Conservation (phyloP, 345 rosid genomes). For the Eucalyptus victrix region DNA sequence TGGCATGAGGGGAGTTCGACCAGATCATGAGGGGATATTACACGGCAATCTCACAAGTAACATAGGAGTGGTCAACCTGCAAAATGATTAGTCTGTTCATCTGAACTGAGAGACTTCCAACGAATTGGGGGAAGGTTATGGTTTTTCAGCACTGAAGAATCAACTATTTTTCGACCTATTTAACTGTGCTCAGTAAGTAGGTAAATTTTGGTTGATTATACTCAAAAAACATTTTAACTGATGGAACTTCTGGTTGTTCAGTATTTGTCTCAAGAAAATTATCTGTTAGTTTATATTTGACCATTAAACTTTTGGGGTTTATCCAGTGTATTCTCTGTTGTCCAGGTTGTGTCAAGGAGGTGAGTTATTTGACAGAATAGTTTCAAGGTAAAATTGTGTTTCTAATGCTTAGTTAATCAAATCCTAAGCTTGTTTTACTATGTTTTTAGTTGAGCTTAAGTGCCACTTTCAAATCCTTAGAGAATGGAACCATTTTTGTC, state of each 20-base stretch:
- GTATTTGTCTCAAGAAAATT: not conserved
- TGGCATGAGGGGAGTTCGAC: not conserved
- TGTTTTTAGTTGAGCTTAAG: not conserved
- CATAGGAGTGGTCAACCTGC: not conserved
- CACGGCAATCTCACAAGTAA: not conserved
- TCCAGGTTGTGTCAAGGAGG: constrained; percentile 85
- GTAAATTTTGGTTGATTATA: not conserved
- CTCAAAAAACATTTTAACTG: rapidly evolving
- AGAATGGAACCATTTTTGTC: not conserved
- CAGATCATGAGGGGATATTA: not conserved
- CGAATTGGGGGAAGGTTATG: not conserved
- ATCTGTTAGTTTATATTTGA: too few relatives aligned
- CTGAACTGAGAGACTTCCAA: not conserved
- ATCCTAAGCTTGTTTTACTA: not conserved
- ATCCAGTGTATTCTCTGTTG: not conserved
- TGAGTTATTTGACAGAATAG: constrained; percentile 70
- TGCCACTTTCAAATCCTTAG: not conserved
- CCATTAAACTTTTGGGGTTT: not conserved
- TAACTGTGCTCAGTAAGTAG: not conserved
- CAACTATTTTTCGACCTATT: not conserved
- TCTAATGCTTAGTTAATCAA: not conserved
- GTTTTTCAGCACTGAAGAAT: not conserved
- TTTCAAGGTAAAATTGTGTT: constrained; percentile 40
- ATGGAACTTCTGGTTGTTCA: not conserved
- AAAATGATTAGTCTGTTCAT: not conserved